phyloP scores from a whole-genome alignment of 108 stramenopile species.

The Fragilariopsis cylindrus region DNA sequence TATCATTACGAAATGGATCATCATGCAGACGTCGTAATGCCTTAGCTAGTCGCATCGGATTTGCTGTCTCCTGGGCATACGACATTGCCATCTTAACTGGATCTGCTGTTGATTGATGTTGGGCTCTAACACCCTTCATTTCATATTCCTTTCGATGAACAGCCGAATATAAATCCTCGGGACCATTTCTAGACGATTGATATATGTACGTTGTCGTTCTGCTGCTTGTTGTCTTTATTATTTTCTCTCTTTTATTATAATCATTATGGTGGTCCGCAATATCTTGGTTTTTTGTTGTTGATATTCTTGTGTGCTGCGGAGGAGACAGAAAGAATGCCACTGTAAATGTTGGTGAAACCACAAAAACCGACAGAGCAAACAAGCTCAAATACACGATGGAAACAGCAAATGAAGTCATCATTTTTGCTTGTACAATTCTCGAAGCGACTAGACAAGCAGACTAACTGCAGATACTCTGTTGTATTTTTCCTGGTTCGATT shows the following conservation, averaged over 20 bases:
- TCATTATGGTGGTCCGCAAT: too few relatives aligned
- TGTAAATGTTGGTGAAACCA: not conserved
- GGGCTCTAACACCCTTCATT: constrained; percentile 71
- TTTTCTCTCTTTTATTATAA: not conserved
- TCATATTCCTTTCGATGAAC: constrained; percentile 91
- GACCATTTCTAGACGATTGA: constrained; percentile 18
- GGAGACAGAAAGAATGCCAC: not conserved
- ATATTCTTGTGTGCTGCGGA: not conserved
- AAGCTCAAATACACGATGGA: too few relatives aligned
- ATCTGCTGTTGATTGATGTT: constrained; percentile 76
- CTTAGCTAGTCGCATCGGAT: constrained; percentile 67
- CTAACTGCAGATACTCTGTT: too few relatives aligned
- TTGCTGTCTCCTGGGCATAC: constrained; percentile 76
- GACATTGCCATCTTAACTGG: constrained; percentile 87
- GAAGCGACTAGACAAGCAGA: too few relatives aligned
- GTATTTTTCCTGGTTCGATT: too few relatives aligned
- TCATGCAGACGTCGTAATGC: constrained; percentile 86
- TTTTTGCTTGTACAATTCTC: too few relatives aligned
- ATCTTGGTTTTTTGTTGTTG: not conserved
- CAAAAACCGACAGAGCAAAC: not conserved
- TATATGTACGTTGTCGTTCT: not conserved
- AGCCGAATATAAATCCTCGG: constrained; percentile 82
- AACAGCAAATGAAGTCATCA: too few relatives aligned
- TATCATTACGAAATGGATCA: constrained; percentile 53
- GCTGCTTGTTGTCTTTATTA: not conserved